Base-by-base conservation (phyloP, 148 eudicot genomes). In the Heliosperma pusillum region DNA sequence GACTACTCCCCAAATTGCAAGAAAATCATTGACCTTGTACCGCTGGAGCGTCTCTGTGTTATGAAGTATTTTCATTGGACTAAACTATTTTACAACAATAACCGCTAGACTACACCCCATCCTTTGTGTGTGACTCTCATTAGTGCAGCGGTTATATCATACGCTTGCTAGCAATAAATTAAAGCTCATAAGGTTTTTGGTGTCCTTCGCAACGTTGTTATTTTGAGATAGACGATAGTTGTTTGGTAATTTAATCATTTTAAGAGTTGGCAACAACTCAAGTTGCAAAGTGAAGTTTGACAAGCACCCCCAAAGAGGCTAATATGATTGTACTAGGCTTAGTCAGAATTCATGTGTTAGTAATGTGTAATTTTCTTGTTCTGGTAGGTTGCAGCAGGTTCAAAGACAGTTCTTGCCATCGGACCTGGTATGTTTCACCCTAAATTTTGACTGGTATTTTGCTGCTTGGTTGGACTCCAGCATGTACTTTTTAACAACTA, bases 351-450 rank as follows among this genome's bases (percentile, higher is more conserved):
- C 69, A 53, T 24, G 69, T 55, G 40, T 52, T 50, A 2, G 44
- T 72, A 10, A 78, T 21, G 24, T 15, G 21, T 61, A 50, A 2
- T 12, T 40, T 62, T 42, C 40, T 65, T 20, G 30, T 33, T 59
- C 9, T 56, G 69, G 61, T 87, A 94, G 98, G 87, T 94, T 82
- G 84, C 89, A 16, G 83, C 98, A 55, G 96, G 98, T 64, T 94
- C 98, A 74, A 90, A 86, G 82, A 94, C 98, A 4, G 98, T 94
- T 61, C 91, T 94, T 69, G 98, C 96, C 16, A 83, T 94, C 71
- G 98, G 97, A 71, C 98, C 98, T 57, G 98, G 98, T 94, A 85
- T 76, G 85, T 82, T 76, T 57, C 50, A 26, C 53, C 66, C 40
- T 66, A 63, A 26, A 4, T 44, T 52, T 25, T 44, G 40, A 55